Base-by-base conservation (phyloP, 1,284 basidiomycete species). In the Ceratobasidium sp. region DNA sequence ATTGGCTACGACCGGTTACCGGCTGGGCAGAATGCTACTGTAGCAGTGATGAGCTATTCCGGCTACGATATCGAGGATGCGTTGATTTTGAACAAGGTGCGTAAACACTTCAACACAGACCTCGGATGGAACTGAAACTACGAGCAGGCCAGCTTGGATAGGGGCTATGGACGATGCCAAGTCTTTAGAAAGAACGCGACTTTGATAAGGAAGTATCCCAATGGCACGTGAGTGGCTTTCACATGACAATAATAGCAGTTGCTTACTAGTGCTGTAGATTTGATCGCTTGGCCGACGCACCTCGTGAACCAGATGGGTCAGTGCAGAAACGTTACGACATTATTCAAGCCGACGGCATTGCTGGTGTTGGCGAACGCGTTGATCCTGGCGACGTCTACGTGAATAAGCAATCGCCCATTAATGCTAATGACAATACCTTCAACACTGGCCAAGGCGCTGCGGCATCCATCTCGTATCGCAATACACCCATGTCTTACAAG, bases 21-120 rank as follows among this genome's bases (percentile, higher is more conserved):
- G 0, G 97, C 97, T 2, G 97, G 97, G 4, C 96, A 99, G 80
- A 99, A 99, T 77, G 97, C 96, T 3, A 99, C 92, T 0, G 93
- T 99, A 45, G 98, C 96, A 1, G 95, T 99, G 73, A 99, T 99
- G 97, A 95, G 93, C 77, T 99, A 92, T 81, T 98, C 95, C 1
- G 97, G 97, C 31, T 99, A 99, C 79, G 97, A 99, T 84, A 99
- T 99, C 72, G 97, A 99, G 80, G 97, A 99, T 80, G 97, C 97
- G 0, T 83, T 99, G 69, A 97, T 99, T 76, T 82, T 98, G 70
- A 99, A 99, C 80, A 94, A 92, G 83, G 92, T 89, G 50, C 32
- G 80, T 71, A 20, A n/a, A 1, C 8, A 29, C 5, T 25, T 25
- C 49, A 35, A 20, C 31, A 55, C 55, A 22, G 43, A 17, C 58